Percentiles rank a stretch among this genome's conserved stretches.
phyloP scores from a whole-genome alignment of 345 rosid species.

The Salix suchowensis region DNA sequence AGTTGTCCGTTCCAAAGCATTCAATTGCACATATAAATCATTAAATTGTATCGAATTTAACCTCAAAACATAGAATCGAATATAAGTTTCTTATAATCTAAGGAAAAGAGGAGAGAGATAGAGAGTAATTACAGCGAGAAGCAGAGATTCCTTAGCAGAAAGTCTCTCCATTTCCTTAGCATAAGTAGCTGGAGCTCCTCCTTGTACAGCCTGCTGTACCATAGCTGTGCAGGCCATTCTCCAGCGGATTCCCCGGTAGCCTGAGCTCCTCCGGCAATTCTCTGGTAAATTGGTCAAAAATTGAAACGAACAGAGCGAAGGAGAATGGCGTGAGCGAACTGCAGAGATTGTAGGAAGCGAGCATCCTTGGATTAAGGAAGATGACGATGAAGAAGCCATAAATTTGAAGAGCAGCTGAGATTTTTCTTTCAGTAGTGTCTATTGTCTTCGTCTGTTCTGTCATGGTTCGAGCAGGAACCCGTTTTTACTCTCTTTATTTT shows the following conservation, averaged over 20 bases:
- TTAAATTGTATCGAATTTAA: background rate
- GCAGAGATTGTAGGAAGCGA: background rate
- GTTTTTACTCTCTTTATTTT: background rate
- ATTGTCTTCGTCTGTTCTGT: background rate
- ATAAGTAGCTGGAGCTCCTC: conserved; percentile 71
- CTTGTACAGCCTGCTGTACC: conserved; percentile 68
- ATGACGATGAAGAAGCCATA: conserved; percentile 16
- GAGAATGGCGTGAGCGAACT: background rate
- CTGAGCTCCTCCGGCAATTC: background rate
- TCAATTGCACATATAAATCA: background rate
- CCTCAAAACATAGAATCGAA: background rate
- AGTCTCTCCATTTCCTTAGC: conserved; percentile 97
- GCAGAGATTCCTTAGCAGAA: conserved; percentile 91
- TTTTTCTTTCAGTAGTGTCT: background rate
- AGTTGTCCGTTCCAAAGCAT: background rate
- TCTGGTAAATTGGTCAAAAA: background rate
- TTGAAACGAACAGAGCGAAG: background rate
- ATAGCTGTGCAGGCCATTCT: conserved; percentile 34
- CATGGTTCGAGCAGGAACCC: background rate
- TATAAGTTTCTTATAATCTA: background rate
- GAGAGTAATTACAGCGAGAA: conserved; percentile 63
- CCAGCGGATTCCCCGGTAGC: background rate
- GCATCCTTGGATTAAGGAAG: background rate
- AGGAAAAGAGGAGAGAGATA: background rate
- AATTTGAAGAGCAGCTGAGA: background rate